phyloP scores from a whole-genome alignment of 2,329 filamentous ascomycete genomes.

The Trichophyton verrucosum region DNA sequence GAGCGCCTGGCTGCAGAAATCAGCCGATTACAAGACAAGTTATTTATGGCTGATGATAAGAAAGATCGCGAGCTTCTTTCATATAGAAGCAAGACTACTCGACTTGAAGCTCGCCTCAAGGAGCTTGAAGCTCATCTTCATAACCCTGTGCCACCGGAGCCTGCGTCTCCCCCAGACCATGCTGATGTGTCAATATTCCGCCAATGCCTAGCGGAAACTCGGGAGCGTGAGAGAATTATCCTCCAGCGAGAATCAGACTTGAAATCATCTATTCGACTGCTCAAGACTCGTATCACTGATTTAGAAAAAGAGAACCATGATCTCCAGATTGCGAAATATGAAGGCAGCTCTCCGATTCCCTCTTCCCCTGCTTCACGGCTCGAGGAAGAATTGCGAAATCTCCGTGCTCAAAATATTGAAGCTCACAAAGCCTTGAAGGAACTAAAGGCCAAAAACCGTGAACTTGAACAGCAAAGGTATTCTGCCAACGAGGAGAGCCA shows the following conservation, averaged over 20 bases:
- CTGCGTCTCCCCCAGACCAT: constrained; percentile 21
- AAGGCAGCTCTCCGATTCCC: constrained; percentile 41
- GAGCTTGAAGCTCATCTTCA: constrained; percentile 40
- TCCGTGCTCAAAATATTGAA: constrained; percentile 49
- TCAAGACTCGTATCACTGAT: constrained; percentile 53
- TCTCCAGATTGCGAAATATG: constrained; percentile 40
- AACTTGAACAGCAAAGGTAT: constrained; percentile 40
- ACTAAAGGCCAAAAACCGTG: constrained; percentile 38
- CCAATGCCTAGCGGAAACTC: constrained; percentile 49
- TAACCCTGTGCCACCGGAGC: constrained; percentile 18
- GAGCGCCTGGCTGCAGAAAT: constrained; percentile 43
- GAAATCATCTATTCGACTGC: constrained; percentile 49
- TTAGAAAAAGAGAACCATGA: constrained; percentile 58
- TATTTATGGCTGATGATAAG: constrained; percentile 28
- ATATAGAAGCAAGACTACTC: constrained; percentile 50
- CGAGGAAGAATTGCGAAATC: constrained; percentile 43
- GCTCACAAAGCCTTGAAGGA: constrained; percentile 50
- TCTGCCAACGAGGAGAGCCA: constrained; percentile 31
- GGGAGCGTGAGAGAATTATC: constrained; percentile 54
- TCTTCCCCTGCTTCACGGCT: constrained; percentile 36
- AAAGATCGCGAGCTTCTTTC: constrained; percentile 37
- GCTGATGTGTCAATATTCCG: constrained; percentile 49
- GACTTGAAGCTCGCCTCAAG: constrained; percentile 47
- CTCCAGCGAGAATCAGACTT: constrained; percentile 53
- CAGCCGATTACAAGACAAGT: constrained; percentile 41